Evolutionary conservation across 441 rosid species (phyloP).

Genomic region (Sinapis alba): DNA sequence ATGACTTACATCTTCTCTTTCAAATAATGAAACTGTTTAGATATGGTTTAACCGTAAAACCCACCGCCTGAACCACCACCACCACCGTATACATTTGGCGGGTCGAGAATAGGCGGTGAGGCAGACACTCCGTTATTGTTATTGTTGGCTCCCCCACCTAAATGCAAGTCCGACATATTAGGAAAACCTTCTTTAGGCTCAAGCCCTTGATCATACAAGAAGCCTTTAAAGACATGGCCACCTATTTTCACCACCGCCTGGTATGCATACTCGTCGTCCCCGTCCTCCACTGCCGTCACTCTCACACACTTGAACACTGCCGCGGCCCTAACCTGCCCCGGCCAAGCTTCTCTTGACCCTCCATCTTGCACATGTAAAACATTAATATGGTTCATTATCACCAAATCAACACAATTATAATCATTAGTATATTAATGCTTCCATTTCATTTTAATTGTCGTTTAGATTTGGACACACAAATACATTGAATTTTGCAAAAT

Average conservation of each 20-base stretch:
- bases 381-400: not conserved
- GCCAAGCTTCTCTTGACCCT: conserved; percentile 59
- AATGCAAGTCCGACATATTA: conserved; percentile 77
- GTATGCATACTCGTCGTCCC: conserved; percentile 88
- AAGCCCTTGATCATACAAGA: conserved; percentile 86
- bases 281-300: conserved; percentile 89
- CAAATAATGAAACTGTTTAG: conserved; percentile 37
- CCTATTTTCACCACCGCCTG: conserved; percentile 90
- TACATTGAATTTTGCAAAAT: too few species aligned
- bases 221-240: conserved; percentile 91
- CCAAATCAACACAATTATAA: not conserved
- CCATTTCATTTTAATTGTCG: too few species aligned
- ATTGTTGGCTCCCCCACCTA: conserved; percentile 55
- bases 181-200: conserved; percentile 72
- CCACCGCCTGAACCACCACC: conserved; percentile 53
- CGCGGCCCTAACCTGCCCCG: conserved; percentile 83
- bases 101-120: conserved; percentile 59
- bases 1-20: conserved; percentile 8
- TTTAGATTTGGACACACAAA: too few species aligned
- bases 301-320: conserved; percentile 94
- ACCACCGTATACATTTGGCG: conserved; percentile 62
- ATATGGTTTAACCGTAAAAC: conserved; percentile 68
- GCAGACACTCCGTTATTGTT: conserved; percentile 58
- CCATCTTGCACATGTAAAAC: conserved; percentile 45
- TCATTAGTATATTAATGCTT: not conserved